phyloP scores from a whole-genome alignment of 768 basidiomycete genomes.

The Mycena belliarum region DNA sequence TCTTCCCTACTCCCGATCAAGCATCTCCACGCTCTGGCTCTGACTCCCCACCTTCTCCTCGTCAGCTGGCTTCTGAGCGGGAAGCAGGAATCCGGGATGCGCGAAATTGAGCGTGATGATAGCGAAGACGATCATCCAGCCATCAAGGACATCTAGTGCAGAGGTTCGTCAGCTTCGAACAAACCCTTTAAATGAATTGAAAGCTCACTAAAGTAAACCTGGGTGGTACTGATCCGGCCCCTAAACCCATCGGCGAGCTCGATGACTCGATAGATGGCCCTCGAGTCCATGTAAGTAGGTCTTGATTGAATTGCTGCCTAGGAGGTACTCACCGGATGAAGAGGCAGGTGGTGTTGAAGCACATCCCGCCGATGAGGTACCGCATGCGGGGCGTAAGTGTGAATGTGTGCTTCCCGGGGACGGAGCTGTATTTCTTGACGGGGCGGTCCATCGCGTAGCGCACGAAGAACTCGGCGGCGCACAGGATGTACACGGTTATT shows the following conservation, averaged over 20 bases:
- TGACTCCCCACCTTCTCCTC: too few species aligned
- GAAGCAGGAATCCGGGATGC: not conserved
- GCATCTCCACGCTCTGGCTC: too few species aligned
- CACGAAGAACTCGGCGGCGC: constrained; percentile 44
- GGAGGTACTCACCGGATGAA: constrained; percentile 10
- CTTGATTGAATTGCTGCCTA: not conserved
- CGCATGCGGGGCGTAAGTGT: not conserved
- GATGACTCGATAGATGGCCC: constrained; percentile 35
- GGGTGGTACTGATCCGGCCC: constrained; percentile 32
- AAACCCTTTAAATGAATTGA: not conserved
- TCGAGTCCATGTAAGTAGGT: not conserved
- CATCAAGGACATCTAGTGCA: constrained; percentile 14
- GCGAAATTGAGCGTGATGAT: constrained; percentile 8
- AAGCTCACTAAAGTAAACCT: constrained; percentile 35
- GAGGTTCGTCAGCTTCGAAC: not conserved
- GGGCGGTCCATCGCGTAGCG: constrained; percentile 25
- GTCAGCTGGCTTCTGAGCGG: too few species aligned
- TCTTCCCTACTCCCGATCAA: too few species aligned
- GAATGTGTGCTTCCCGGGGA: not conserved
- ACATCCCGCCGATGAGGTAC: constrained; percentile 1
- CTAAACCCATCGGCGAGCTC: constrained; percentile 35
- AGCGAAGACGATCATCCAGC: constrained; percentile 13
- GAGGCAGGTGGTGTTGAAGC: constrained; percentile 16
- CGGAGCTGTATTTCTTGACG: too few species aligned
- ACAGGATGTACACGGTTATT: constrained; percentile 22